Conservation (phyloP, 176 grass and related monocot genomes). For the Musa beccarii region DNA sequence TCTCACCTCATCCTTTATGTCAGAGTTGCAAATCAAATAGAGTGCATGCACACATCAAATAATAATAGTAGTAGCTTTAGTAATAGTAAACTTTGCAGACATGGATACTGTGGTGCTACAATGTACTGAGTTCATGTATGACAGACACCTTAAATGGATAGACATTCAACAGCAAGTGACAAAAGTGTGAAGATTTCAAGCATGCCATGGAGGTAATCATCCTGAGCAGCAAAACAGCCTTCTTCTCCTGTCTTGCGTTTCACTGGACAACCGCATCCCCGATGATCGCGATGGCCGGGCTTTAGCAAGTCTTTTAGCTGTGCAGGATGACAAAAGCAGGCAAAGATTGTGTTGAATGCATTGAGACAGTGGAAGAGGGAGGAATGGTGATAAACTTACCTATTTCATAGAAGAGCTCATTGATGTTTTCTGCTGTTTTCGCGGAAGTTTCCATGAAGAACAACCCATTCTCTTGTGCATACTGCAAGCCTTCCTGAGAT, state of each 20-base stretch:
- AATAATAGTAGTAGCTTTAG: too few species aligned
- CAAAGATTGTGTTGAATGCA: slow-evolving; percentile 1
- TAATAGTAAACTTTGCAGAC: too few species aligned
- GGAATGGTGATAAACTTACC: slow-evolving; percentile 29
- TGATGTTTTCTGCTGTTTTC: slow-evolving; percentile 59
- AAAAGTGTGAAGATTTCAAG: background rate
- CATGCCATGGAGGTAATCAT: slow-evolving; percentile 19
- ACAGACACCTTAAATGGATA: too few species aligned
- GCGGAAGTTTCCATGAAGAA: slow-evolving; percentile 67
- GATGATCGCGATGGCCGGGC: slow-evolving; percentile 25
- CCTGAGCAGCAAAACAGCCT: slow-evolving; percentile 51
- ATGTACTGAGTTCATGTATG: too few species aligned
- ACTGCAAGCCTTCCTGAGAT: slow-evolving; percentile 45
- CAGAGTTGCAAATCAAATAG: too few species aligned
- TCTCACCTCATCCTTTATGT: too few species aligned
- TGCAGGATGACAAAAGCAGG: background rate
- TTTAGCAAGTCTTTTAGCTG: slow-evolving; percentile 50
- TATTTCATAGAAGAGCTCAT: slow-evolving; percentile 70
- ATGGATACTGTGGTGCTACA: too few species aligned
- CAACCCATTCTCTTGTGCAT: slow-evolving; percentile 57
- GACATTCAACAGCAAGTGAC: too few species aligned
- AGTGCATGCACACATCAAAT: too few species aligned
- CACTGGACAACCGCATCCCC: slow-evolving; percentile 35
- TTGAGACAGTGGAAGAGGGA: background rate
- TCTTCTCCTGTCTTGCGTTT: background rate